Evolutionary conservation across 1,139 yeast species (phyloP), one percentile per base, ranked within the genome.

Genomic region (Suhomyces atakaporum): DNA sequence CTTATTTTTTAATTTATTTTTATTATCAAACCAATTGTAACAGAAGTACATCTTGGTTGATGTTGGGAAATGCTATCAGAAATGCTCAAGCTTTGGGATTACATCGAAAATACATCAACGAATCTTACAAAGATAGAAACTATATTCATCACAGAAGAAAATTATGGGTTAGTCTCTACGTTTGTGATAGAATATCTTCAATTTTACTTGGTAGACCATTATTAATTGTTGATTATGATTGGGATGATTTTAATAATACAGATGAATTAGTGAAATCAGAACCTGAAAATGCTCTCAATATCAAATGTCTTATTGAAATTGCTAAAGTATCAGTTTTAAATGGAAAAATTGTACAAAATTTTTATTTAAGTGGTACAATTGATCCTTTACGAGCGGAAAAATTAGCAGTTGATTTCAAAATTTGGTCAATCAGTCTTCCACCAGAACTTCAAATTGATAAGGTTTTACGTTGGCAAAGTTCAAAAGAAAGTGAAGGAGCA

Each of bases 201-300:
- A 49, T 66, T 8, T 52, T 60, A 20, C 41, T 72, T 26, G 77
- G 77, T 3, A 50, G 76, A 18, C 69, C 76, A 1, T 45, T 69
- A 29, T 53, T 66, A 1, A 66, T 72, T 19, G 54, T 53, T 31
- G 69, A 67, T 34, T 50, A 57, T 26, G 75, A 69, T 27, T 66
- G 73, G 71, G 75, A 70, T 43, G 75, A 69, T 39, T 45, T 44
- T 25, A 35, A 42, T 9, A 36, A 36, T 25, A 26, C 29, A 7
- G 45, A 45, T 1, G 46, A 42, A 19, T 31, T 47, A 16, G 29
- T 46, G 4, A 30, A 29, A 14, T 35, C 40, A 25, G 46, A 42
- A 13, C 43, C 42, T 2, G 33, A 39, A 6, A 44, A 43, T 20
- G 36, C 37, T n/a, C 29, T 40, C 24, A 47, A 47, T 26, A 38